These are phyloP conservation scores for Pseudogymnoascus sp. DNA, from an alignment of 2,329 filamentous ascomycete species.

Conservation along the genomic window DNA sequence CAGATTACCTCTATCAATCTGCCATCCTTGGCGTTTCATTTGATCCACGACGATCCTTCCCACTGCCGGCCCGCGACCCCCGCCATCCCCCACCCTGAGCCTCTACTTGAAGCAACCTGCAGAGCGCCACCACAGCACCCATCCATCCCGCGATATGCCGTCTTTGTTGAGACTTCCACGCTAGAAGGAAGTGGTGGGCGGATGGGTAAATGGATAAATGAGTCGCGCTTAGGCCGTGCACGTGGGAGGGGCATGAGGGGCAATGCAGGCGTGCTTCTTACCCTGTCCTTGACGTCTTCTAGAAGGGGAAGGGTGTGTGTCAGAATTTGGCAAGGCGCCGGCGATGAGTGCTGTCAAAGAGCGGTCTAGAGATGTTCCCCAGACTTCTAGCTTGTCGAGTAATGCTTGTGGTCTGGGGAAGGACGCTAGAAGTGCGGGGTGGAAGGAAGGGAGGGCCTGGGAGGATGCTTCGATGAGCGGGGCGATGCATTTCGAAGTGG, in stretches of 20 bases:
- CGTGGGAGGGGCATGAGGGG: slow-evolving; percentile 3
- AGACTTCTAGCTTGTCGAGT: not conserved
- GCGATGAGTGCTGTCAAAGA: not conserved
- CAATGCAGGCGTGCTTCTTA: not conserved
- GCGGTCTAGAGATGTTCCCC: slow-evolving; percentile 1
- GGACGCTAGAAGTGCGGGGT: not conserved
- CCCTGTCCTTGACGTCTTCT: slow-evolving; percentile 3
- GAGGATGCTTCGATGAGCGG: not conserved
- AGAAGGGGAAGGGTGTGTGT: not conserved
- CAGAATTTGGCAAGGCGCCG: not conserved
- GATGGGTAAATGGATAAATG: slow-evolving; percentile 5
- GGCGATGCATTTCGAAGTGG: not conserved
- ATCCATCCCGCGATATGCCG: not conserved
- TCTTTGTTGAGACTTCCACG: not conserved
- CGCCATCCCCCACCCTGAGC: not conserved
- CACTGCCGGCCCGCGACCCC: not conserved
- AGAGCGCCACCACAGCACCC: not conserved
- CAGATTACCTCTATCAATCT: not conserved
- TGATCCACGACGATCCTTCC: not conserved
- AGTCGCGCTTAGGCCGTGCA: not conserved
- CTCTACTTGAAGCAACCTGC: slow-evolving; percentile 1
- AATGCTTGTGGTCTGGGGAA: not conserved
- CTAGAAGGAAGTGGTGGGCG: not conserved
- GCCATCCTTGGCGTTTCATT: slow-evolving; percentile 6
- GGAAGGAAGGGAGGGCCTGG: not conserved